Evolutionary conservation across 805 yeast genomes (phyloP).

Genomic region (Pachysolen tannophilus): DNA sequence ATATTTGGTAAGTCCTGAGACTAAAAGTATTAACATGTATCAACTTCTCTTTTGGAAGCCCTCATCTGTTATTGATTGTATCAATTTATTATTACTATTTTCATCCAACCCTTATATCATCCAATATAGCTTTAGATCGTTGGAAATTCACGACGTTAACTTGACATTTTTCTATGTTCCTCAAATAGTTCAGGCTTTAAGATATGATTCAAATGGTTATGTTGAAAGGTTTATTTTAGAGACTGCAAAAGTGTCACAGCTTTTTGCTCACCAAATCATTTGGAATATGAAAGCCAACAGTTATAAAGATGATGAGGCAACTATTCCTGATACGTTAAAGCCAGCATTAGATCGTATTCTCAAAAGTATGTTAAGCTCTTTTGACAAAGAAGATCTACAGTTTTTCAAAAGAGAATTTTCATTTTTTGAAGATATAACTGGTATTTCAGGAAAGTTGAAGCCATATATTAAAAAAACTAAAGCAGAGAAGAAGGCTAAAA

Average conservation of each 20-base stretch:
- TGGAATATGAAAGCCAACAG: slow-evolving; percentile 97
- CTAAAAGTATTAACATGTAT: slow-evolving; percentile 20
- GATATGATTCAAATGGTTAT: slow-evolving; percentile 74
- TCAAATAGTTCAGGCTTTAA: slow-evolving; percentile 87
- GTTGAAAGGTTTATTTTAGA: slow-evolving; percentile 85
- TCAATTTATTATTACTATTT: slow-evolving; percentile 67
- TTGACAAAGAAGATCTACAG: slow-evolving; percentile 48
- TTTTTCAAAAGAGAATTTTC: slow-evolving; percentile 80
- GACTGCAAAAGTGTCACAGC: slow-evolving; percentile 81
- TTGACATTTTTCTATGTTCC: slow-evolving; percentile 95
- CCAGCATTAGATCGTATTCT: slow-evolving; percentile 75
- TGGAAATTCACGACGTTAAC: slow-evolving; percentile 81
- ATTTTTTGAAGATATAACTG: slow-evolving; percentile 86
- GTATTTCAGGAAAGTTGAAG: slow-evolving; percentile 88
- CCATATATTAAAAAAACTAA: slow-evolving; percentile 91
- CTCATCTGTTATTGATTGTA: slow-evolving; percentile 75
- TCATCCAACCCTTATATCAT: slow-evolving; percentile 61
- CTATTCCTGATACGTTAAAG: slow-evolving; percentile 72
- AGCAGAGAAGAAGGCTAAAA: slow-evolving; percentile 92
- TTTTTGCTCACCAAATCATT: slow-evolving; percentile 94
- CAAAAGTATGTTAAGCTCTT: slow-evolving; percentile 50
- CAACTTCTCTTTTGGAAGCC: slow-evolving; percentile 63
- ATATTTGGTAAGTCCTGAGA: slow-evolving; percentile 30
- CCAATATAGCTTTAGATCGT: slow-evolving; percentile 85
- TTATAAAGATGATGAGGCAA: slow-evolving; percentile 82